Base-by-base conservation (phyloP, 202 grass and related monocot species). In the Musa balbisiana region DNA sequence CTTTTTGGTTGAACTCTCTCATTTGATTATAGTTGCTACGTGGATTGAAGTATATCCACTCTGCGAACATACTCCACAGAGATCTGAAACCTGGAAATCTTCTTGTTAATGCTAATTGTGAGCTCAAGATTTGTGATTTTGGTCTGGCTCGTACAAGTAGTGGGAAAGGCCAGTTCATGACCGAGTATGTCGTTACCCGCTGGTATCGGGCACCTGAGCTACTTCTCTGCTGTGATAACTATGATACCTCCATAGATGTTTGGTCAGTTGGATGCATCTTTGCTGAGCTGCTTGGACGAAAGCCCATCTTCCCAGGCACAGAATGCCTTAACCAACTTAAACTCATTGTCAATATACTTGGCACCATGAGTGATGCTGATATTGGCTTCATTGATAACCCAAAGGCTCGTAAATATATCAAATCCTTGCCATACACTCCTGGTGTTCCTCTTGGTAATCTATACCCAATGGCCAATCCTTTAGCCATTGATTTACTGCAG, bases 241-340 rank as follows among this genome's bases (percentile, higher is more conserved):
- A 97, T 15, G 90, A 84, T 49, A 91, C 90, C 2, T 91, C 93
- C 21, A 97, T 97, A 55, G 93, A 97, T 78, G 90, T 97, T 52
- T 97, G 93, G 93, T 97, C 93, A 0, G 93, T 92, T n/a, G 76
- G 93, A 22, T 97, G 93, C 80, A 97, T 97, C 72, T 92, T 92
- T 55, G 93, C 93, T 49, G 93, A 97, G 73, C 80, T 97, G 51
- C 93, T 97, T 78, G 93, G 93, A 9, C 90, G 93, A 33, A 97
- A 92, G 52, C 87, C 93, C 29, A 97, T 97, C 76, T 97, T 97
- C 15, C 93, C 93, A 1, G 93, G 93, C 63, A 82, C 86, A 0
- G 90, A 92, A 66, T 97, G 93, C 82, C 84, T 97, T 49, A 97
- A 97, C 58, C 93, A 97, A 64, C 87, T 97, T 62, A 92, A 90